Evolutionary conservation across 306 rosid species (phyloP).

Genomic region (Pyrus bretschneideri): DNA sequence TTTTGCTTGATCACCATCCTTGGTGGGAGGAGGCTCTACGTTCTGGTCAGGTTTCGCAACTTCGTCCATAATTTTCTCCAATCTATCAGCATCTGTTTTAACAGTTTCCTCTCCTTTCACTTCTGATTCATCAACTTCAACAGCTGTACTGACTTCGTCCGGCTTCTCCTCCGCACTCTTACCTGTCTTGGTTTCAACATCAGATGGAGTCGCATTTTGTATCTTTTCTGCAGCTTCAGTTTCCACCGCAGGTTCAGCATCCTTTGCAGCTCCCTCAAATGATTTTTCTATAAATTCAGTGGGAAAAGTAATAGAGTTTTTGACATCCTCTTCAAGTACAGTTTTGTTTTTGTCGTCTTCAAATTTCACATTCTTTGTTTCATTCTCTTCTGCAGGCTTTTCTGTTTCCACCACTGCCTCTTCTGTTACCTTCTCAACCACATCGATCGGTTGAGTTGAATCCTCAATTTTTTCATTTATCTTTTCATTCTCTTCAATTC

Average conservation of each 20-base stretch:
- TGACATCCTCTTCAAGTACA: conserved; percentile 6
- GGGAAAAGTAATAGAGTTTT: conserved; percentile 2
- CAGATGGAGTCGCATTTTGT: conserved; percentile 17
- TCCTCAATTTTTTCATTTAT: background rate
- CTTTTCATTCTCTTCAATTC: background rate
- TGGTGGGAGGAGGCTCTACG: conserved; percentile 22
- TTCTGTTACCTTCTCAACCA: conserved; percentile 7
- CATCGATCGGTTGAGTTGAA: conserved; percentile 7
- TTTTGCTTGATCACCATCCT: conserved; percentile 35
- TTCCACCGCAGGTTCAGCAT: conserved; percentile 13
- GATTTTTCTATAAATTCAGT: conserved; percentile 9
- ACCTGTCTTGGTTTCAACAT: conserved; percentile 21
- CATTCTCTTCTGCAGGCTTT: background rate
- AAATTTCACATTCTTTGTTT: conserved; percentile 2
- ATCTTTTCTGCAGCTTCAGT: conserved; percentile 8
- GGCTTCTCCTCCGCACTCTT: conserved; percentile 27
- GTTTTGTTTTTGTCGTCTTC: background rate
- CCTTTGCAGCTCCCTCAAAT: conserved; percentile 1
- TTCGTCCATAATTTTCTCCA: conserved; percentile 31
- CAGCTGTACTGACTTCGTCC: too few relatives aligned
- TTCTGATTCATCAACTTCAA: conserved; percentile 25
- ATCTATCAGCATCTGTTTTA: background rate
- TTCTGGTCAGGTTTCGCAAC: conserved; percentile 37
- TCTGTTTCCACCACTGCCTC: background rate
- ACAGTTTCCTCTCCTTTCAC: conserved; percentile 35